Base-by-base conservation (phyloP, 441 rosid genomes). In the Arabidopsis lyrata region DNA sequence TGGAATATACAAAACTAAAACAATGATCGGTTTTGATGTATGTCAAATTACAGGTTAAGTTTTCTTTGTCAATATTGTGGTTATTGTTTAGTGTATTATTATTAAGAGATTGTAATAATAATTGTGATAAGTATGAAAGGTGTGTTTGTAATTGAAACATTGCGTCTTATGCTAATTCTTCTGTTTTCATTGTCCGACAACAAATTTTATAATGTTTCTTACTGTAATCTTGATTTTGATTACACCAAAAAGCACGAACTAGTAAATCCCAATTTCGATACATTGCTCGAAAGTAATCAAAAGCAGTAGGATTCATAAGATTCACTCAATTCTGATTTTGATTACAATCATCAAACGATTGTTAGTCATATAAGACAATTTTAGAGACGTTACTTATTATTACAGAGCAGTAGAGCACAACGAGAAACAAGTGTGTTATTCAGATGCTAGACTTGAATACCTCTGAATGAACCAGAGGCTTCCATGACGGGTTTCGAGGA, bases 401-500 rank as follows among this genome's bases (percentile, higher is more conserved):
- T 27, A 53, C 60, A 53, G 9, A 27, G 18, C 4, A 54, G 1
- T 18, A 18, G 20, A 18, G 20, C 20, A 18, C 20, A 14, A 8
- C 3, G 60, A 29, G 59, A 14, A 14, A 2, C 7, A 8, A 32
- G 9, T 39, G 9, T 39, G 14, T 39, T 24, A 36, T 8, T 72
- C 66, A 85, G n/a, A 86, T 80, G 20, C 58, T 85, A 18, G 93
- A 83, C 70, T 66, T 85, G 66, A 42, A 80, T 5, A 84, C 86
- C 52, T 79, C 88, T 0, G 83, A 50, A 60, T 81, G 66, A 69
- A 90, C 75, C 9, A 86, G 78, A 60, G 85, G 75, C 61, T 82
- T 81, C 96, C 90, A 86, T 3, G 86, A 56, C 0, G 87, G 85
- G 63, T 89, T 87, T 49, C 85, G 81, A 2, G 83, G 91, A 70